Evolutionary conservation across 2,329 filamentous ascomycete genomes (phyloP).

Genomic region (Bipolaris victoriae): DNA sequence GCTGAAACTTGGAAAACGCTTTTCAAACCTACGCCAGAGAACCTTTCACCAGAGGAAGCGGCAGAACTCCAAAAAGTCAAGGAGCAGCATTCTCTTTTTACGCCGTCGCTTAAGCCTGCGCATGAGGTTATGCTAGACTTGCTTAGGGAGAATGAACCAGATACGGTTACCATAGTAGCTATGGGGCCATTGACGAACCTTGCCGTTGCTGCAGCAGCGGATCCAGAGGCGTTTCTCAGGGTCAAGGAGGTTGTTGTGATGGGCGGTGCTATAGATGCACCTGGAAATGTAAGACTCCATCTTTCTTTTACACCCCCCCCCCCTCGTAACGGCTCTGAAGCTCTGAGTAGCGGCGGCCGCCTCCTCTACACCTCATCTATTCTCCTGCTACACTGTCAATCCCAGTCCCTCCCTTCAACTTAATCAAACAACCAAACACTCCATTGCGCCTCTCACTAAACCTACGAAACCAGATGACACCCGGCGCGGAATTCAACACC

Average conservation of each 20-base stretch:
- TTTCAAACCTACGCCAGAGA: slow-evolving; percentile 47
- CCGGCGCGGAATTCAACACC: slow-evolving; percentile 92
- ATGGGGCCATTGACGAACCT: slow-evolving; percentile 94
- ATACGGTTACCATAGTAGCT: slow-evolving; percentile 88
- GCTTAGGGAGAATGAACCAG: slow-evolving; percentile 77
- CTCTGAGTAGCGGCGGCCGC: slow-evolving; percentile 28
- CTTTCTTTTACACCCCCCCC: not conserved
- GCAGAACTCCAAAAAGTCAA: slow-evolving; percentile 47
- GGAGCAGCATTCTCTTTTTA: slow-evolving; percentile 64
- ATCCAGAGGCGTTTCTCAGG: slow-evolving; percentile 85
- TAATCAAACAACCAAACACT: slow-evolving; percentile 49
- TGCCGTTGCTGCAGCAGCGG: slow-evolving; percentile 84
- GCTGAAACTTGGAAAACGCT: slow-evolving; percentile 56
- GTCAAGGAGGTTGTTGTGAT: slow-evolving; percentile 94
- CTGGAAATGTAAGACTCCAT: slow-evolving; percentile 68
- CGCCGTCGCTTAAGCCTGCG: slow-evolving; percentile 72
- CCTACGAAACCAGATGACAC: slow-evolving; percentile 62
- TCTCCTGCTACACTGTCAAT: slow-evolving; percentile 22
- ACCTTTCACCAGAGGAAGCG: slow-evolving; percentile 40
- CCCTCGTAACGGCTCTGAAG: slow-evolving; percentile 11
- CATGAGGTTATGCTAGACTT: slow-evolving; percentile 90
- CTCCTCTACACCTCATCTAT: slow-evolving; percentile 30
- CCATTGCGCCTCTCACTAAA: slow-evolving; percentile 42
- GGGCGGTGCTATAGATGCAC: slow-evolving; percentile 81
- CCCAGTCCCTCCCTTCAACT: slow-evolving; percentile 44